Evolutionary conservation across 441 rosid species (phyloP), one percentile per base, ranked within the genome.

Genomic region (Corymbia citriodora): DNA sequence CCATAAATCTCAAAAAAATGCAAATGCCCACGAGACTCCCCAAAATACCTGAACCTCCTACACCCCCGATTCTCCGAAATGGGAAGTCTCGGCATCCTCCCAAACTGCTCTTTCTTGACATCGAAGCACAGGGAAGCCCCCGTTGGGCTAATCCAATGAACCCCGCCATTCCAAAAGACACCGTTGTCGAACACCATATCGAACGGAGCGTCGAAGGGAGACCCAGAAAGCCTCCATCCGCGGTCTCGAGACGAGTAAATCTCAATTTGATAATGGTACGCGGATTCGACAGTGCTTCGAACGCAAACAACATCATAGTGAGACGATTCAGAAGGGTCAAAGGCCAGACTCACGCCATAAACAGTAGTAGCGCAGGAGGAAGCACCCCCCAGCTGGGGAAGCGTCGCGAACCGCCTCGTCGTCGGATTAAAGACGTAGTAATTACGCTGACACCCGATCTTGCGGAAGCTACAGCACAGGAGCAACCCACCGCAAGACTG

Each of bases 401-500:
- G 89, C 52, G 9, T 59, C 21, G 55, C 81, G 87, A 65, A 88
- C 10, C 31, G 87, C 49, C 89, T 55, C 36, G 93, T 92, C 4
- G 94, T 92, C 17, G 94, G 95, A 87, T 94, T 94, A 53, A 88
- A 94, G 61, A 93, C 85, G 89, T 88, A 91, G 55, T 88, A 89
- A 82, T 81, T 61, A 87, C 29, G n/a, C 87, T 88, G 86, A 48
- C 72, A 57, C 17, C 92, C 91, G 88, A 92, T 91, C 91, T 81
- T 17, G 8, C 57, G 70, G 61, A 27, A 36, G 88, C 93, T 89
- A 65, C 90, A 63, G 89, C 93, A 92, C n/a, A 93, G 91, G 10
- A 94, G 89, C 89, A 94, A 90, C 52, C 94, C 94, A 54, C 93
- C 88, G 87, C 93, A 94, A 17, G 93, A 92, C 61, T 94, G 93